A percentile compares a stretch with the other conserved stretches of the same genome.
Conservation (phyloP, 2,329 filamentous ascomycete genomes). For the Aspergillus sp. region DNA sequence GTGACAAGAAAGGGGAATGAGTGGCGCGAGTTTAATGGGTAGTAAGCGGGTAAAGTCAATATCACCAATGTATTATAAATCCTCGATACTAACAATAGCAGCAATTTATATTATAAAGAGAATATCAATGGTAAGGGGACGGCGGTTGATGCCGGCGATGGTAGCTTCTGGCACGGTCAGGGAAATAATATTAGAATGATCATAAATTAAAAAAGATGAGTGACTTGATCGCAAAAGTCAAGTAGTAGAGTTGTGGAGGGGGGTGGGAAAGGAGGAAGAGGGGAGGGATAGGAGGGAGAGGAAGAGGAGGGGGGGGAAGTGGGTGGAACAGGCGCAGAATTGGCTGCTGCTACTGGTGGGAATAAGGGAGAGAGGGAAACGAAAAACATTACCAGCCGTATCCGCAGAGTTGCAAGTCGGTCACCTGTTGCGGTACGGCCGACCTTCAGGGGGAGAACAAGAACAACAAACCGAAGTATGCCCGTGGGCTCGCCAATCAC, state of each 20-base stretch:
- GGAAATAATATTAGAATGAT: too few relatives aligned
- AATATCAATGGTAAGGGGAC: background rate
- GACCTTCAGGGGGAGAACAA: constrained; percentile 3
- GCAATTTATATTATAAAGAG: constrained; percentile 1
- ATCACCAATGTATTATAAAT: constrained; percentile 2
- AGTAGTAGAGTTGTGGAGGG: constrained; percentile 1
- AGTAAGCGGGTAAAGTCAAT: constrained; percentile 1
- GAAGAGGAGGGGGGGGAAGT: background rate
- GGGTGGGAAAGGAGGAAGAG: background rate
- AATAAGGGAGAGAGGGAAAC: constrained; percentile 11
- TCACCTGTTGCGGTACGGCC: constrained; percentile 9
- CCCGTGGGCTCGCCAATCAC: constrained; percentile 14
- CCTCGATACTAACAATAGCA: constrained; percentile 11
- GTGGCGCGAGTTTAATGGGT: constrained; percentile 9
- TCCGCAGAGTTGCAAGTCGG: background rate
- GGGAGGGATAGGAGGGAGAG: constrained; percentile 1
- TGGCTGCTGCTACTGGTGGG: constrained; percentile 15
- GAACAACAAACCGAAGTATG: constrained; percentile 14
- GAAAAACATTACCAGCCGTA: constrained; percentile 1
- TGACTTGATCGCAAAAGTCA: constrained; percentile 8
- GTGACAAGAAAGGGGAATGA: constrained; percentile 1
- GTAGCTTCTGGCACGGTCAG: constrained; percentile 4
- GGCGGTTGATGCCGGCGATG: constrained; percentile 31
- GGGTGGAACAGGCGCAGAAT: background rate
- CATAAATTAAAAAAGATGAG: background rate